Base-by-base conservation (phyloP, 1,139 yeast genomes). In the Wickerhamomyces sp. region DNA sequence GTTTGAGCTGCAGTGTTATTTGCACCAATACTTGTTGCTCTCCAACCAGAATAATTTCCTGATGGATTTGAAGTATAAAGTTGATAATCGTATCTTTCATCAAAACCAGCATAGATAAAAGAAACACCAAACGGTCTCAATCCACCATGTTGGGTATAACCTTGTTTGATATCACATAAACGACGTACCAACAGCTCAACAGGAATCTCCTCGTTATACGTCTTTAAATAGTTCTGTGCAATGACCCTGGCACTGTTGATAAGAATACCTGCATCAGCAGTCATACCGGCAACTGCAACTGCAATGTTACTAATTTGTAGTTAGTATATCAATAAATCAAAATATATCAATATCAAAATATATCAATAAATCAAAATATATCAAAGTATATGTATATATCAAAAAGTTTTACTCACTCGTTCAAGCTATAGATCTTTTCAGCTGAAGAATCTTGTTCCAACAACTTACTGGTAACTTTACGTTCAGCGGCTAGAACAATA, bases 141-240 rank as follows among this genome's bases (percentile, higher is more conserved):
- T 30, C 98, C 99, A 55, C 99, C 99, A 57, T 86, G 95, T 62
- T 91, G 99, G 12, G 99, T 93, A 62, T 93, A 93, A 14, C 97
- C 96, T 61, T 93, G 99, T 63, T 91, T 93, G 46, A 86, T 76
- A 61, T 93, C 95, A 64, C 97, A 88, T 46, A 93, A 72, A 47
- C 83, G 72, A 57, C 88, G 85, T 46, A 93, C 96, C 48, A 93
- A 74, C 37, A 81, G 71, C 59, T 89, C 97, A 46, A 93, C 85
- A 16, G 96, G 96, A 37, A 91, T 85, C 47, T 87, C 87, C 61
- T 88, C 96, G 55, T 84, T 84, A 62, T 87, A 93, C 16, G 85
- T 75, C 59, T 84, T 79, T 52, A 89, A 68, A 60, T 91, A 84
- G 49, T 72, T 73, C 62, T 93, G 98, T 5, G 96, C 95, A 44